Evolutionary conservation across 257 asterid species (phyloP).

Genomic region (Nicotiana sylvestris): DNA sequence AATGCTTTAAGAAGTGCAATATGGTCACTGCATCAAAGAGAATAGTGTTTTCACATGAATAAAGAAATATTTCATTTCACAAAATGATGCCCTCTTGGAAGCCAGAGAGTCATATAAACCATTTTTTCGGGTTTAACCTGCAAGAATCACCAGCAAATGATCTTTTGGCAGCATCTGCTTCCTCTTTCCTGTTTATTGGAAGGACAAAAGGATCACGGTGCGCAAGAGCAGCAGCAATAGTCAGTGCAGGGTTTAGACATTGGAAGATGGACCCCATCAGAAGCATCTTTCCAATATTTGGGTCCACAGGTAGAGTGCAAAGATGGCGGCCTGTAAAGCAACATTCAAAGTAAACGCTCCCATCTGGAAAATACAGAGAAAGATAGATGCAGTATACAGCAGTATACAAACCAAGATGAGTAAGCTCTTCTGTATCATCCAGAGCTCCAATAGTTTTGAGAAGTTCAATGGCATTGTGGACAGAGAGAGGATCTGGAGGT

Average conservation of each 20-base stretch:
- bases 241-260: constrained; percentile 88
- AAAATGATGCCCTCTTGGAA: background rate
- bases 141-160: constrained; percentile 91
- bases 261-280: constrained; percentile 95
- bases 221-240: constrained; percentile 97
- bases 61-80: background rate
- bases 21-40: constrained; percentile 62
- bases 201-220: constrained; percentile 91
- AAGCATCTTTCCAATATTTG: constrained; percentile 98
- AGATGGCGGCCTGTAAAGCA: constrained; percentile 71
- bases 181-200: constrained; percentile 80
- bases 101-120: constrained; percentile 13
- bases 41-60: constrained; percentile 14
- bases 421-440: constrained; percentile 84
- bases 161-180: constrained; percentile 87
- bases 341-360: background rate
- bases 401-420: constrained; percentile 75
- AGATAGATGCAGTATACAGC: constrained; percentile 14
- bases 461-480: constrained; percentile 90
- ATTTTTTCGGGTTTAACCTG: constrained; percentile 54
- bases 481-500: constrained; percentile 91
- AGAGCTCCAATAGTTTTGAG: constrained; percentile 90
- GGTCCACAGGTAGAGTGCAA: constrained; percentile 90
- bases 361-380: constrained; percentile 1
- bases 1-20: constrained; percentile 91